These are phyloP conservation scores for Candida namnaoensis DNA, from an alignment of 805 yeast species.

Conservation along the genomic window DNA sequence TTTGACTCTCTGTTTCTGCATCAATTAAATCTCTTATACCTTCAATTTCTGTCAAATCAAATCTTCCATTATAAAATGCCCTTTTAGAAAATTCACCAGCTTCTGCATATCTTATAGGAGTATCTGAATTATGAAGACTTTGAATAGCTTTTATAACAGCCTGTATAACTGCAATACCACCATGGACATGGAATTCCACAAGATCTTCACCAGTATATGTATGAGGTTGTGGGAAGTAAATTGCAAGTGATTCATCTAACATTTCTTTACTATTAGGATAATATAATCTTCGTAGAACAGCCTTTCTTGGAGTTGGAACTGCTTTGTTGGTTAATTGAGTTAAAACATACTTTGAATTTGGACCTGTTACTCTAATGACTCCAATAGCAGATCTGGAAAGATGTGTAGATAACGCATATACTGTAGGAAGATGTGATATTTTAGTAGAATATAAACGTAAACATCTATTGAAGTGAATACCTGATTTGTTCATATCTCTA, in stretches of 20 bases:
- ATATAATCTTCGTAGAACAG: conserved; percentile 52
- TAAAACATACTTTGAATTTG: conserved; percentile 40
- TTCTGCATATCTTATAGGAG: conserved; percentile 70
- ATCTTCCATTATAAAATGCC: conserved; percentile 76
- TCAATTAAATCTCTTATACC: conserved; percentile 84
- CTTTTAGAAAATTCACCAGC: conserved; percentile 88
- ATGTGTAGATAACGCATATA: conserved; percentile 85
- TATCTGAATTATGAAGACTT: conserved; percentile 34
- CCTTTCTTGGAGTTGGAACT: conserved; percentile 40
- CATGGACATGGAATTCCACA: conserved; percentile 87
- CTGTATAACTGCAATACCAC: conserved; percentile 79
- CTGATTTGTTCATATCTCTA: too few species aligned
- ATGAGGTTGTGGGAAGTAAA: conserved; percentile 63
- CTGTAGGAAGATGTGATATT: conserved; percentile 41
- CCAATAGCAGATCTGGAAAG: conserved; percentile 81
- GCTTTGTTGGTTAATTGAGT: conserved; percentile 33
- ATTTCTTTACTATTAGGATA: conserved; percentile 28
- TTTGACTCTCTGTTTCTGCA: conserved; percentile 88
- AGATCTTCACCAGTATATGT: conserved; percentile 92
- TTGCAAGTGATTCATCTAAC: conserved; percentile 69
- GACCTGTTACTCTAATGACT: conserved; percentile 76
- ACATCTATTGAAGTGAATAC: too few species aligned
- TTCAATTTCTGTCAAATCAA: conserved; percentile 86
- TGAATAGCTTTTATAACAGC: conserved; percentile 60
- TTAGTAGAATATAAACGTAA: too few species aligned